These are phyloP conservation scores for Saturnispora bothae DNA, from an alignment of 805 yeast species.

Conservation along the genomic window DNA sequence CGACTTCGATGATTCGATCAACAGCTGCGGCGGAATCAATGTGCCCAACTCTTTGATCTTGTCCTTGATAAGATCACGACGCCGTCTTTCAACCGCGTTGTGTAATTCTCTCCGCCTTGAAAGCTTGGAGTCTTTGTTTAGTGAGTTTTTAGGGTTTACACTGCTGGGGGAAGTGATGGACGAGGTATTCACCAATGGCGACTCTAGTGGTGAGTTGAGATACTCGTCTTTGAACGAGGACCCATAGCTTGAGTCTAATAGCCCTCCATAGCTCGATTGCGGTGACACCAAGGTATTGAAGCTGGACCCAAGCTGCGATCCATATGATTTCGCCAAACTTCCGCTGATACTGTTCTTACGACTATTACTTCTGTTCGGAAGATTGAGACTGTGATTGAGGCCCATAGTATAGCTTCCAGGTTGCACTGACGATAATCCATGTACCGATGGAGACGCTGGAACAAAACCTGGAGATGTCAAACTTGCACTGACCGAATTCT, in stretches of 20 bases:
- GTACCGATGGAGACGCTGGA: constrained; percentile 7
- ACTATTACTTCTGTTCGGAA: neutral
- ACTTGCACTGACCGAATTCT: constrained; percentile 1
- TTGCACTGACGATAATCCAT: neutral
- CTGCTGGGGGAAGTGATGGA: constrained; percentile 27
- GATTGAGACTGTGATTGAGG: constrained; percentile 1
- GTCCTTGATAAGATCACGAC: constrained; percentile 85
- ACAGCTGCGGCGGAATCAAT: constrained; percentile 67
- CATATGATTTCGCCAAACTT: constrained; percentile 18
- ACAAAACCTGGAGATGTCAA: constrained; percentile 5
- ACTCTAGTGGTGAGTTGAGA: constrained; percentile 26
- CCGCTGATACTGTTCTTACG: constrained; percentile 5
- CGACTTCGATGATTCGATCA: constrained; percentile 29
- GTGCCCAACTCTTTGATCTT: constrained; percentile 75
- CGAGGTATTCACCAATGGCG: constrained; percentile 24
- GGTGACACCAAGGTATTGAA: constrained; percentile 27
- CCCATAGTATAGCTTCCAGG: constrained; percentile 6
- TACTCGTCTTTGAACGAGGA: constrained; percentile 25
- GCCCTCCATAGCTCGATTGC: constrained; percentile 25
- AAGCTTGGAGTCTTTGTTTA: constrained; percentile 58
- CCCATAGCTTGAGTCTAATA: constrained; percentile 28
- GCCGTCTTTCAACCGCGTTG: constrained; percentile 86
- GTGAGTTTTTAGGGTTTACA: constrained; percentile 25
- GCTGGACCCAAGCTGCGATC: constrained; percentile 24
- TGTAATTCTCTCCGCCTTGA: constrained; percentile 80